Evolutionary conservation across 371 early-diverging fungal species (phyloP).

Genomic region (Mortierella polycephala): DNA sequence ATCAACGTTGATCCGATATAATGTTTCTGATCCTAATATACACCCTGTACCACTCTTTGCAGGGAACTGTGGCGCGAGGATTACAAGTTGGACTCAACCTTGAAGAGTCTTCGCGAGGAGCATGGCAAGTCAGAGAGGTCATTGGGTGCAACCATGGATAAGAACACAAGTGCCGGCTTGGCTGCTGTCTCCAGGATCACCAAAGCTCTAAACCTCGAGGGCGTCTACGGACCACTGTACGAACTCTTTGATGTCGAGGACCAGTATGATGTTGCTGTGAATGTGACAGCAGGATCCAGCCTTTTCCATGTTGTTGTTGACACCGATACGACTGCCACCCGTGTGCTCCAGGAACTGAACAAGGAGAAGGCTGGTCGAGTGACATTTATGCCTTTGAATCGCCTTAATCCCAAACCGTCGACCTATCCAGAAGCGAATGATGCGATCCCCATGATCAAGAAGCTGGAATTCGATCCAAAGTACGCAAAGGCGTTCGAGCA

Average conservation of each 20-base stretch:
- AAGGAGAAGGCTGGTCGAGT: conserved; percentile 85
- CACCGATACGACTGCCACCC: conserved; percentile 89
- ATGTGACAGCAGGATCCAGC: conserved; percentile 88
- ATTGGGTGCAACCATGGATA: conserved; percentile 81
- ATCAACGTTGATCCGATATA: not conserved
- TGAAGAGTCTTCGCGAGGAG: conserved; percentile 79
- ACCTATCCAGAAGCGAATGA: conserved; percentile 81
- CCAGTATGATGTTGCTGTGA: conserved; percentile 87
- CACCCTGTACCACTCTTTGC: not conserved
- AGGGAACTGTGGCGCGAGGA: conserved; percentile 92
- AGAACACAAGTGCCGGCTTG: conserved; percentile 80
- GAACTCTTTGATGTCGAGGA: conserved; percentile 92
- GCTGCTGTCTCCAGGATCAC: conserved; percentile 77
- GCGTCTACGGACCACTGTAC: conserved; percentile 93
- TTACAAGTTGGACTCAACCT: conserved; percentile 74
- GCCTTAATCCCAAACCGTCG: conserved; percentile 69
- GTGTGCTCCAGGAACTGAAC: conserved; percentile 80
- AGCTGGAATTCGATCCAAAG: conserved; percentile 75
- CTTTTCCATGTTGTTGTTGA: conserved; percentile 98
- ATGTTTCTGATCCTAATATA: not conserved
- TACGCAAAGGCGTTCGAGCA: conserved; percentile 84
- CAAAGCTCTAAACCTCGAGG: conserved; percentile 68
- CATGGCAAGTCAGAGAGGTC: conserved; percentile 78
- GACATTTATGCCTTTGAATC: conserved; percentile 97
- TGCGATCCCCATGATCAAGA: conserved; percentile 85